Evolutionary conservation across 257 asterid genomes (phyloP).

Genomic region (Primulina eburnea): DNA sequence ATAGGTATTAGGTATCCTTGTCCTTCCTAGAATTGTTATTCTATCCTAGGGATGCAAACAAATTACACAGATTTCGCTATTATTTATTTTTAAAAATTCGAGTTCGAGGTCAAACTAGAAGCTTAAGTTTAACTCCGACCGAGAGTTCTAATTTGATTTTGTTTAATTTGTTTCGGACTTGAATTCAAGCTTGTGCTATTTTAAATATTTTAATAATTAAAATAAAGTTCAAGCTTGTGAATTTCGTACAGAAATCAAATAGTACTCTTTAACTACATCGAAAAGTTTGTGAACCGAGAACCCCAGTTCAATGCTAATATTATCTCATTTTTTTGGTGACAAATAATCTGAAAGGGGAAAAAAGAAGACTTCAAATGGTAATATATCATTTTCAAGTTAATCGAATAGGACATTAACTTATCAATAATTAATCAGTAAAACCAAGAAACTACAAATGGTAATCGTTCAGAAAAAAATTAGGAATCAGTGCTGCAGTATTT

Average conservation of each 20-base stretch:
- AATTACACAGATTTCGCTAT: not conserved
- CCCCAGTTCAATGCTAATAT: not conserved
- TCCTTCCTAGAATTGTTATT: not conserved
- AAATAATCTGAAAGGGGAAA: too few relatives aligned
- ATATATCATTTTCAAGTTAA: not conserved
- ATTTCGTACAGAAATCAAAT: not conserved
- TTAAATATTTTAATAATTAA: too few relatives aligned
- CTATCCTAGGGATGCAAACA: not conserved
- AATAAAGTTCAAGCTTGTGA: too few relatives aligned
- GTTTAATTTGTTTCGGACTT: not conserved
- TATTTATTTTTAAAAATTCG: too few relatives aligned
- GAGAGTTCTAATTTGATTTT: too few relatives aligned
- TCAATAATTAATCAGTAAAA: not conserved
- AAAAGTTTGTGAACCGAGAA: not conserved
- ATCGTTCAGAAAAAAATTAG: not conserved
- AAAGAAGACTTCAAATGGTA: not conserved
- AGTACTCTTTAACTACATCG: not conserved
- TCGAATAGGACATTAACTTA: not conserved
- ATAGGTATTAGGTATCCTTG: not conserved
- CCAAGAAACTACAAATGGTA: not conserved
- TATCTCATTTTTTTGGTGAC: not conserved
- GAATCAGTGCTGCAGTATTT: not conserved
- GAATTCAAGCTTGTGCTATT: not conserved
- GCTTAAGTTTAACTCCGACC: too few relatives aligned
- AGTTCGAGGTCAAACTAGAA: not conserved